Base-by-base conservation (phyloP, 1,284 basidiomycete species). In the Athelia sp. region DNA sequence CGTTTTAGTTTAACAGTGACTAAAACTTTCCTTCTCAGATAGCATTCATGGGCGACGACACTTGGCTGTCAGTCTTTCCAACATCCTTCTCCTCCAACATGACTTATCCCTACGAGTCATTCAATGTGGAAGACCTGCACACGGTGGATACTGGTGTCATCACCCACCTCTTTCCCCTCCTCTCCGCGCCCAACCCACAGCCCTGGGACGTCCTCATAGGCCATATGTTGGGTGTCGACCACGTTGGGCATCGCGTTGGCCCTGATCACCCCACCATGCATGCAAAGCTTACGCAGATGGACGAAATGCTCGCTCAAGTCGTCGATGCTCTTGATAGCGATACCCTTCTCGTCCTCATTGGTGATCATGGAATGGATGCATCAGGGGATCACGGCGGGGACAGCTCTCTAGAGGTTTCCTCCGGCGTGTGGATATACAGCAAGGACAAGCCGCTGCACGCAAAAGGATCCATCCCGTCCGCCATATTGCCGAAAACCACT, bases 51-150 rank as follows among this genome's bases (percentile, higher is more conserved):
- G 96, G 96, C 0, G 96, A 99, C 63, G 93, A 98, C 63, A 99
- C 96, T 0, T 99, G 97, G 97, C 79, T 87, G 64, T 82, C 85
- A 2, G 81, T 97, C 14, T 99, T 95, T 62, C 91, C 95, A 0
- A 68, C 78, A 46, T 70, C 82, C 1, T 93, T 98, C 56, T 75
- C 79, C 40, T 62, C 71, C 24, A 84, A 87, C 55, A 82, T 88
- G 69, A 76, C 83, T 1, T 87, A 84, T 64, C 87, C 93, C 0
- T 98, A 86, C 64, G 94, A 98, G 66, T 98, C 93, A 1, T 99
- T 99, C 79, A 96, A 99, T 66, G 96, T 99, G 52, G 96, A 98
- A 67, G 97, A 99, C 63, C 76, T 99, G 15, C 93, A 99, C 62
- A 90, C 92, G 0, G 97, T 99, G 32, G 97, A 99, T 62, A 75